Percentiles rank a stretch among this genome's conserved stretches.
Conservation (phyloP, 208 protist species). For the Crithidia fasciculata region DNA sequence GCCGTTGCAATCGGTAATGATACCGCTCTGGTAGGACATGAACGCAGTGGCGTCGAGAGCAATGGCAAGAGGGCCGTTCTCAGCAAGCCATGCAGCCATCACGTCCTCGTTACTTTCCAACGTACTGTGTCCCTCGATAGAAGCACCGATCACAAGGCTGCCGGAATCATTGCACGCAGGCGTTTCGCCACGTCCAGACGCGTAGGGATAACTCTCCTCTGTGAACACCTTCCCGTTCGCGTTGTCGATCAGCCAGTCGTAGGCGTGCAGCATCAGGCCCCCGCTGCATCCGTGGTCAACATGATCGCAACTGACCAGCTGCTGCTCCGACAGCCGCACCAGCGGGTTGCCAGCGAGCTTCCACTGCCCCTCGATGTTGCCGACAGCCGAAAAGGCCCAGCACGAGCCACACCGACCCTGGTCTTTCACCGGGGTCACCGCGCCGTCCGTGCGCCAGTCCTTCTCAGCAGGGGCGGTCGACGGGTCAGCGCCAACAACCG, state of each 20-base stretch:
- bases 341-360: conserved; percentile 62
- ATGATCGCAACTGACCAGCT: conserved; percentile 94
- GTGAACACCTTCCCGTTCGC: conserved; percentile 69
- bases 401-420: conserved; percentile 95
- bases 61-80: conserved; percentile 78
- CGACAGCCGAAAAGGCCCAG: conserved; percentile 94
- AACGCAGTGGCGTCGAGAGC: conserved; percentile 85
- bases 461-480: not conserved
- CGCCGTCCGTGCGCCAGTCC: conserved; percentile 89
- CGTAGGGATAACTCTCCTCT: conserved; percentile 86
- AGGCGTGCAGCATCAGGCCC: conserved; percentile 87
- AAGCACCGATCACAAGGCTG: conserved; percentile 52
- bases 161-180: conserved; percentile 44
- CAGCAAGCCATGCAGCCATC: conserved; percentile 67
- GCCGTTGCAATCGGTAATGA: conserved; percentile 57
- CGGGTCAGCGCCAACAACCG: conserved; percentile 9
- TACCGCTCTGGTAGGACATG: conserved; percentile 58
- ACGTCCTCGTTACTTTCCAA: conserved; percentile 63
- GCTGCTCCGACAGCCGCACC: conserved; percentile 89
- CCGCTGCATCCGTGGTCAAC: conserved; percentile 85
- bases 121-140: conserved; percentile 56
- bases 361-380: conserved; percentile 77
- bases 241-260: conserved; percentile 70
- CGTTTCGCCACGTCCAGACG: conserved; percentile 39
- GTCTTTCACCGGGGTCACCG: conserved; percentile 94